Conservation (phyloP, 495 filamentous ascomycete species). For the Cryomyces minteri region DNA sequence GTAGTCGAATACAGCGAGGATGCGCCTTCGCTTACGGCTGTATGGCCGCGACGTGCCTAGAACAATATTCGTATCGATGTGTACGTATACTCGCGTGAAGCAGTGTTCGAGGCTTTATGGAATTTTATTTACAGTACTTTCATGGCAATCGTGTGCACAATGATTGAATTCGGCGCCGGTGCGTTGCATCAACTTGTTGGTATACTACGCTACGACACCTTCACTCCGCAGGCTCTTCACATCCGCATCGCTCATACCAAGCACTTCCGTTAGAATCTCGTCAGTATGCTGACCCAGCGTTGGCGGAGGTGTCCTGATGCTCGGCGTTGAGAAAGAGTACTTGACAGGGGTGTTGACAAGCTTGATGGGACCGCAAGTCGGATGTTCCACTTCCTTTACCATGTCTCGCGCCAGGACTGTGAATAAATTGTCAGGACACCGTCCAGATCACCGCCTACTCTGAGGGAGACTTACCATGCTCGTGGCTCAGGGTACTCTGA, state of each 20-base stretch:
- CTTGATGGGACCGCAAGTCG: conserved; percentile 65
- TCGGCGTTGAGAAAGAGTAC: conserved; percentile 64
- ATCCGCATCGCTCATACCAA: conserved; percentile 42
- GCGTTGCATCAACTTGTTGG: not conserved
- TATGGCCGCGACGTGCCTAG: too few relatives aligned
- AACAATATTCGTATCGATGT: too few relatives aligned
- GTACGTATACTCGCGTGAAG: too few relatives aligned
- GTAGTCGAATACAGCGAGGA: too few relatives aligned
- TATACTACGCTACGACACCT: conserved; percentile 46
- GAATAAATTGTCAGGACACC: too few relatives aligned
- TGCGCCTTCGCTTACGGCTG: too few relatives aligned
- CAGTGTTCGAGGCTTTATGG: too few relatives aligned
- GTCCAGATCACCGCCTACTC: not conserved
- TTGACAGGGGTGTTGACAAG: conserved; percentile 92
- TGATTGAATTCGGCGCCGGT: too few relatives aligned
- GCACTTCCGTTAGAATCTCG: conserved; percentile 51
- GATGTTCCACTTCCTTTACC: conserved; percentile 76
- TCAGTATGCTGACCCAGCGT: conserved; percentile 84
- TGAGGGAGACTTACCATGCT: conserved; percentile 37
- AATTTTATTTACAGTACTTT: not conserved
- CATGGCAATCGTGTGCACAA: not conserved
- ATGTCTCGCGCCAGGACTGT: conserved; percentile 65
- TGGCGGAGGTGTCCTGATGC: conserved; percentile 65
- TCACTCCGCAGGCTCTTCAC: conserved; percentile 44
- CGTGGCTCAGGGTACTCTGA: conserved; percentile 61